A percentile compares a stretch with the other conserved stretches of the same genome.
These are phyloP conservation scores for Cyclotella sp. DNA, from an alignment of 108 stramenopile genomes.

Conservation along the genomic window DNA sequence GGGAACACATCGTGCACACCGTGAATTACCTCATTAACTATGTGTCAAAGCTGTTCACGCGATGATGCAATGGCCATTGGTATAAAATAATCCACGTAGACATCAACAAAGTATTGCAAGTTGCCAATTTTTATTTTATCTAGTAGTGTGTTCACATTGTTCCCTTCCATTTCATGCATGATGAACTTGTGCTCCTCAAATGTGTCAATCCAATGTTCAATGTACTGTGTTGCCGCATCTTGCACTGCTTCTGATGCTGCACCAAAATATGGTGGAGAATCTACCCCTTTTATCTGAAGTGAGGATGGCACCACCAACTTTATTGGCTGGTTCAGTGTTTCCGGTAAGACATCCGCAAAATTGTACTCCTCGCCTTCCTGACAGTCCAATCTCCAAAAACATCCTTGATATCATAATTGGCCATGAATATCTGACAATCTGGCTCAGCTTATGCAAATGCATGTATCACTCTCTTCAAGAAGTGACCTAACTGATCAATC, in stretches of 20 bases:
- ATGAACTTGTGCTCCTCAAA: not conserved
- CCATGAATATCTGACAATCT: not conserved
- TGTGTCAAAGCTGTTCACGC: not conserved
- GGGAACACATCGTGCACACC: slow-evolving; percentile 29
- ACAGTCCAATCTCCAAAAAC: no score
- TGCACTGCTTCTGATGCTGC: no score
- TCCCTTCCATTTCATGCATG: no score
- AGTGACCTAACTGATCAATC: no score
- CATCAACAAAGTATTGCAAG: slow-evolving; percentile 14
- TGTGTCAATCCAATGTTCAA: not conserved
- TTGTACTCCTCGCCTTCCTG: slow-evolving; percentile 20
- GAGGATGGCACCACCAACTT: slow-evolving; percentile 12
- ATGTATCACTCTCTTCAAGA: slow-evolving; percentile 10
- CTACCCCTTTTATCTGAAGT: no score
- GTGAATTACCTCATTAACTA: not conserved
- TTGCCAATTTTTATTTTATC: not conserved
- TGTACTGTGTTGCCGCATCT: not conserved
- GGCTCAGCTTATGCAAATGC: not conserved
- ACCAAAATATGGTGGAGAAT: no score
- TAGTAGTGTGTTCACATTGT: not conserved
- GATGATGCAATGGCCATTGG: slow-evolving; percentile 4
- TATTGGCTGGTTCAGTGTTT: not conserved
- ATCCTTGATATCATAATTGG: no score
- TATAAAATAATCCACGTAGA: slow-evolving; percentile 34
- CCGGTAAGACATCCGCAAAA: not conserved